A percentile compares a stretch with the other conserved stretches of the same genome.
phyloP scores from a whole-genome alignment of 257 asterid genomes.

The Penstemon newberryi region DNA sequence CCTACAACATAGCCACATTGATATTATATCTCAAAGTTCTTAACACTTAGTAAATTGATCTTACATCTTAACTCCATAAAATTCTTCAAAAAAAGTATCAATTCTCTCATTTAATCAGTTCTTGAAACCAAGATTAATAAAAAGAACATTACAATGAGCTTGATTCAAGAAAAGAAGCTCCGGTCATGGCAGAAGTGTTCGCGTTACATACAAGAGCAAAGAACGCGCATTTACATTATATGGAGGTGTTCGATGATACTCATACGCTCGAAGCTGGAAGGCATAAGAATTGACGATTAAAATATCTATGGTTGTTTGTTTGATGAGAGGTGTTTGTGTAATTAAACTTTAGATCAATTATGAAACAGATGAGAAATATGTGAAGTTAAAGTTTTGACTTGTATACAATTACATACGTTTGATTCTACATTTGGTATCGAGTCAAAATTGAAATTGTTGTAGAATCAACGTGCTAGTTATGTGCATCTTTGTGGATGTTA shows the following conservation, averaged over 20 bases:
- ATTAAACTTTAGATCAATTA: too few relatives aligned
- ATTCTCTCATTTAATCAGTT: background rate
- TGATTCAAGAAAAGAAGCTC: slow-evolving; percentile 34
- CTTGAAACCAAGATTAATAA: slow-evolving; percentile 14
- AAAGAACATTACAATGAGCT: slow-evolving; percentile 36
- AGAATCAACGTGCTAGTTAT: too few relatives aligned
- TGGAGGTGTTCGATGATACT: slow-evolving; percentile 80
- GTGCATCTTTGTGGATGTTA: too few relatives aligned
- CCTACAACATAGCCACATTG: background rate
- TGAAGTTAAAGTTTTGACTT: too few relatives aligned
- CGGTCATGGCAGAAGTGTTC: slow-evolving; percentile 58
- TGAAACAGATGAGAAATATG: too few relatives aligned
- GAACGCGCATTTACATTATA: slow-evolving; percentile 72
- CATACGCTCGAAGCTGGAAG: slow-evolving; percentile 54
- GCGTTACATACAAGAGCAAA: slow-evolving; percentile 67
- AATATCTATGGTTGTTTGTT: background rate
- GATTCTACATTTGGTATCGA: too few relatives aligned
- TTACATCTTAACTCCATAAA: background rate
- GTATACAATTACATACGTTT: too few relatives aligned
- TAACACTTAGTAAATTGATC: background rate
- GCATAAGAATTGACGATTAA: slow-evolving; percentile 39
- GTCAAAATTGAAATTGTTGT: too few relatives aligned
- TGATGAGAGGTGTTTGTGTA: too few relatives aligned
- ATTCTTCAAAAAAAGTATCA: background rate
- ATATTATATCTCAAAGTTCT: background rate